Conservation (phyloP, 1,139 yeast species). For the Candida smagusa region DNA sequence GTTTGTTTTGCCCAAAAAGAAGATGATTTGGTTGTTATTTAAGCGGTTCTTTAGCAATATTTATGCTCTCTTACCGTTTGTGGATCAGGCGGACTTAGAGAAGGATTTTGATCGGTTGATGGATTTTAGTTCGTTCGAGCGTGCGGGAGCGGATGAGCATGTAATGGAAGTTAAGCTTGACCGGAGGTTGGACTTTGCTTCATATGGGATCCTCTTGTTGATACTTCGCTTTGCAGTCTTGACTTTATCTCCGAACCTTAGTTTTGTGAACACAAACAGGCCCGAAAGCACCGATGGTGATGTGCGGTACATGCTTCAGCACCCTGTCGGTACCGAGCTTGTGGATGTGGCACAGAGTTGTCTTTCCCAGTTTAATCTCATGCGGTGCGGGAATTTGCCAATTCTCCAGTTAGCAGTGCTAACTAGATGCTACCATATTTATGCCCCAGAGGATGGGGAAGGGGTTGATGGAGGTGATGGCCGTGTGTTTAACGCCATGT, state of each 20-base stretch:
- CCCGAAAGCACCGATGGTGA: constrained; percentile 21
- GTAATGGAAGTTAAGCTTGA: constrained; percentile 16
- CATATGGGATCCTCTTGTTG: constrained; percentile 21
- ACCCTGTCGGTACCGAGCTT: constrained; percentile 31
- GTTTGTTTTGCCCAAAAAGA: constrained; percentile 35
- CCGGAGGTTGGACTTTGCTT: constrained; percentile 22
- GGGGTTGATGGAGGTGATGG: constrained; percentile 48
- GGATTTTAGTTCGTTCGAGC: constrained; percentile 14
- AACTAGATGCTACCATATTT: constrained; percentile 35
- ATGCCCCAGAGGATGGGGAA: constrained; percentile 55
- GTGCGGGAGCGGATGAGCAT: constrained; percentile 12
- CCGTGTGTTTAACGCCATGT: constrained; percentile 32
- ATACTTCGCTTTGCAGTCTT: constrained; percentile 22
- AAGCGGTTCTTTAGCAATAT: constrained; percentile 41
- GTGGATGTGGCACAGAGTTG: constrained; percentile 37
- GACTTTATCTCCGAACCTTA: constrained; percentile 22
- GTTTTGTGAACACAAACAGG: constrained; percentile 24
- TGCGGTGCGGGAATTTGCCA: constrained; percentile 44
- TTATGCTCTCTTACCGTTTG: constrained; percentile 49
- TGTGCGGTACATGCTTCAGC: constrained; percentile 24
- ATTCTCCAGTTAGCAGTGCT: constrained; percentile 48
- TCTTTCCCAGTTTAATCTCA: constrained; percentile 34
- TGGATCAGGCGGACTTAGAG: constrained; percentile 41
- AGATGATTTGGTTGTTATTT: constrained; percentile 29
- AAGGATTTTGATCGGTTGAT: constrained; percentile 21